Evolutionary conservation across 345 rosid species (phyloP).

Genomic region (Rhizophora mangle): DNA sequence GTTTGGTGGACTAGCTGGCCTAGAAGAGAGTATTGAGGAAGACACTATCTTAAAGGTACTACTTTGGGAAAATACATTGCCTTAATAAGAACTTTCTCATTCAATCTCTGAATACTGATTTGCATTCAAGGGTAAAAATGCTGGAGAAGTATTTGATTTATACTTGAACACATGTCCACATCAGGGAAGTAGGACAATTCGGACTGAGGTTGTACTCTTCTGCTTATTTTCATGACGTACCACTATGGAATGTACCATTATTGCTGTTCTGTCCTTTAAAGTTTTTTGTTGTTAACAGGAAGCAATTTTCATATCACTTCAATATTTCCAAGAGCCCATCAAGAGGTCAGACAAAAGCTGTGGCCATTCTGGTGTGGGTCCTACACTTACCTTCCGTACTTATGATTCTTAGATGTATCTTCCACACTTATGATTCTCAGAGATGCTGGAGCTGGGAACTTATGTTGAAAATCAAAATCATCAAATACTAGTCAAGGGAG

Average conservation of each 20-base stretch:
- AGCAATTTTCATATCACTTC: slow-evolving; percentile 81
- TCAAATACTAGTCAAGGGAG: not conserved
- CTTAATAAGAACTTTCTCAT: not conserved
- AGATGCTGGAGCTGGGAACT: slow-evolving; percentile 7
- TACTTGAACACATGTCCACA: slow-evolving; percentile 85
- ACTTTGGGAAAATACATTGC: not conserved
- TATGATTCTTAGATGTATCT: not conserved
- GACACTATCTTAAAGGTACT: slow-evolving; percentile 67
- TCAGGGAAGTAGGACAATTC: slow-evolving; percentile 94
- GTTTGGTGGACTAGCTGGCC: slow-evolving; percentile 94
- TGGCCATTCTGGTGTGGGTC: not conserved
- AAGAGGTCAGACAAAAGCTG: not conserved
- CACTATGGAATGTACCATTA: not conserved
- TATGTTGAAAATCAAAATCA: not conserved
- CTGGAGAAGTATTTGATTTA: slow-evolving; percentile 48
- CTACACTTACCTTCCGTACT: not conserved
- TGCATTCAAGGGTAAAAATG: slow-evolving; percentile 55
- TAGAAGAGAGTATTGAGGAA: slow-evolving; percentile 77
- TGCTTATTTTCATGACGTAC: not conserved
- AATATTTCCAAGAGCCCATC: slow-evolving; percentile 82
- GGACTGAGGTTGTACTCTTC: slow-evolving; percentile 62
- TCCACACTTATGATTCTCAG: not conserved
- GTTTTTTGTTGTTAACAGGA: slow-evolving; percentile 41
- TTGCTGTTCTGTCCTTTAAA: not conserved
- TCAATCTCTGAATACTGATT: not conserved